These are phyloP conservation scores for Multifurca ochricompacta DNA, from an alignment of 768 basidiomycete species.

Conservation along the genomic window DNA sequence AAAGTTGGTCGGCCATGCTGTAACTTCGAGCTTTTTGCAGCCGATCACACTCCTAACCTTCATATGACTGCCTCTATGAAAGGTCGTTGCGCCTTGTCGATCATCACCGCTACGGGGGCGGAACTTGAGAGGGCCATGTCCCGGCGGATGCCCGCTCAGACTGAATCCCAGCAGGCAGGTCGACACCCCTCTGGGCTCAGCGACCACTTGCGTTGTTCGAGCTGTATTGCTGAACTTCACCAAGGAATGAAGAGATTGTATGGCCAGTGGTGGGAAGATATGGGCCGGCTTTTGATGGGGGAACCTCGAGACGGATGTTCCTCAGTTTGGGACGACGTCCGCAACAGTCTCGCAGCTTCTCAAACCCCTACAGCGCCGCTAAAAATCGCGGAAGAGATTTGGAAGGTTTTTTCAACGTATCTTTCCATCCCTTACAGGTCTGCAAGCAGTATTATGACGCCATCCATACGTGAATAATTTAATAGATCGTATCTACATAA, in stretches of 20 bases:
- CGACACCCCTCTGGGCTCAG: neutral
- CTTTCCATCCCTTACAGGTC: neutral
- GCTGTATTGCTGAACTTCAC: conserved; percentile 14
- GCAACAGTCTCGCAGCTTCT: neutral
- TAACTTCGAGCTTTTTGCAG: conserved; percentile 2
- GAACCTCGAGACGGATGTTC: neutral
- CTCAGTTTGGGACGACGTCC: conserved; percentile 11
- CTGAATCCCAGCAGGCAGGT: neutral
- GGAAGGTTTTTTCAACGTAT: neutral
- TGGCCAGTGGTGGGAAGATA: conserved; percentile 15
- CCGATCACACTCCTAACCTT: neutral
- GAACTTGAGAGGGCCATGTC: neutral
- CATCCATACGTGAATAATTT: neutral
- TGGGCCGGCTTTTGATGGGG: conserved; percentile 14
- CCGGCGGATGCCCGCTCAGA: neutral
- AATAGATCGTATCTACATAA: conserved; percentile 2
- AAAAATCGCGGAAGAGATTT: neutral
- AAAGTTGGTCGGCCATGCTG: conserved; percentile 15
- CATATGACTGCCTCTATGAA: neutral
- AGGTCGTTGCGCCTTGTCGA: conserved; percentile 9
- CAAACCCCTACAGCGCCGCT: neutral
- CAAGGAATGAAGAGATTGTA: conserved; percentile 15
- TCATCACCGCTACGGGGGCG: conserved; percentile 7
- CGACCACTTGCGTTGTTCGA: neutral
- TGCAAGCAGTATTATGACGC: neutral